Evolutionary conservation across 2,329 filamentous ascomycete genomes (phyloP).

Genomic region (Fusarium sp.): DNA sequence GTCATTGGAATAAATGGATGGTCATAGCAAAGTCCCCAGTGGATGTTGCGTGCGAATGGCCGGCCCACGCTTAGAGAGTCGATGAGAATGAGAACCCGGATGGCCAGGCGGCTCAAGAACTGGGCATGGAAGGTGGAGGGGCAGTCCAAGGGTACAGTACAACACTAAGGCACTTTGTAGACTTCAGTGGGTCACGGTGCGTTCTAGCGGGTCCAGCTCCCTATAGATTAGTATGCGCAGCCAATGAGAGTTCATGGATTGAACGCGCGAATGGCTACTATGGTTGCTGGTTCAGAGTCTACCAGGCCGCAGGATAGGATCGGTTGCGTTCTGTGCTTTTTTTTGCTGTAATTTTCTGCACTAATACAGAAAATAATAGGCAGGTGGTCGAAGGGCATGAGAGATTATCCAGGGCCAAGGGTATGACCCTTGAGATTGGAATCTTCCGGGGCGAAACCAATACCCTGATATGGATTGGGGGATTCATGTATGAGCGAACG

Average conservation of each 20-base stretch:
- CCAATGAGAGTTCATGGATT: constrained; percentile 31
- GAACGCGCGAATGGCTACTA: constrained; percentile 7
- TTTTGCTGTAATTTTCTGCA: not conserved
- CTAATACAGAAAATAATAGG: not conserved
- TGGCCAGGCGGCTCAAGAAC: constrained; percentile 41
- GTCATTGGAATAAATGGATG: constrained; percentile 21
- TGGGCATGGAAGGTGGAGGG: constrained; percentile 35
- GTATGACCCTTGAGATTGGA: not conserved
- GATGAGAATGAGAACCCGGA: constrained; percentile 47
- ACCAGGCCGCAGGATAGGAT: not conserved
- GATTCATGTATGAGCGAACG: not conserved
- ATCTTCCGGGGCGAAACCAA: not conserved
- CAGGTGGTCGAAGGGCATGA: not conserved
- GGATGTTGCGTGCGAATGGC: constrained; percentile 32
- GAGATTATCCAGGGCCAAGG: not conserved
- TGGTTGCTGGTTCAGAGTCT: constrained; percentile 3
- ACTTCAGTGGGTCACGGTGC: constrained; percentile 20
- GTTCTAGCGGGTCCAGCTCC: constrained; percentile 14
- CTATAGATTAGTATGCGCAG: not conserved
- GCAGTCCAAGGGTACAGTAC: constrained; percentile 8
- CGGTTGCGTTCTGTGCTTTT: not conserved
- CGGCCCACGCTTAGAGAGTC: constrained; percentile 30
- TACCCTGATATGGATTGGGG: not conserved
- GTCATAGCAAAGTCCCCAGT: constrained; percentile 25
- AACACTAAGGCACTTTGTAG: constrained; percentile 30